Evolutionary conservation across 768 basidiomycete species (phyloP).

Genomic region (Hericium coralloides): DNA sequence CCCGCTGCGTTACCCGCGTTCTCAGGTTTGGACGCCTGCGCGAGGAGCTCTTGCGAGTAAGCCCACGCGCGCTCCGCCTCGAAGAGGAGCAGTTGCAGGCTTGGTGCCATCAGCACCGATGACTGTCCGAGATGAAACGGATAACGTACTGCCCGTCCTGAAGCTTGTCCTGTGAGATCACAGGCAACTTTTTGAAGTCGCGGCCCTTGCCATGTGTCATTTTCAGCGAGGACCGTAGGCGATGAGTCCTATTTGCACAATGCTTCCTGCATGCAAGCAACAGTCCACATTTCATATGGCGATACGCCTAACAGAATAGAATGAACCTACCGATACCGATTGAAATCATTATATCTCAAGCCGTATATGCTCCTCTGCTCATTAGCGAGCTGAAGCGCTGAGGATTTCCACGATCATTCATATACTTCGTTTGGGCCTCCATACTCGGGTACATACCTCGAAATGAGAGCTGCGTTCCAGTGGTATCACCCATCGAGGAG

Average conservation of each 20-base stretch:
- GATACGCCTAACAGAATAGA: not conserved
- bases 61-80: conserved; percentile 92
- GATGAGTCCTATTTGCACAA: conserved; percentile 84
- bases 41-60: conserved; percentile 71
- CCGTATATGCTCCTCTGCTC: conserved; percentile 89
- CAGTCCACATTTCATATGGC: not conserved
- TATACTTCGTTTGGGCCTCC: not conserved
- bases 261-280: conserved; percentile 58
- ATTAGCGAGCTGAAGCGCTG: conserved; percentile 78
- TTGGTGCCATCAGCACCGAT: conserved; percentile 20
- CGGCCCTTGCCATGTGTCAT: conserved; percentile 84
- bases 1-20: conserved; percentile 34
- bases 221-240: conserved; percentile 75
- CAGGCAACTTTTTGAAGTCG: conserved; percentile 79
- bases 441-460: conserved; percentile 26
- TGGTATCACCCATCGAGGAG: conserved; percentile 5
- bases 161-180: conserved; percentile 55
- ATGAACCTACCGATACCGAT: conserved; percentile 62
- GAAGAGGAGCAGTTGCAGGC: conserved; percentile 77
- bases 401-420: not conserved
- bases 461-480: conserved; percentile 23
- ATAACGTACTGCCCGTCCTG: conserved; percentile 77
- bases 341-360: conserved; percentile 81
- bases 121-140: conserved; percentile 3
- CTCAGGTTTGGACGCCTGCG: conserved; percentile 36